Evolutionary conservation across 371 early-diverging fungal species (phyloP).

Genomic region (Blakeslea trispora): DNA sequence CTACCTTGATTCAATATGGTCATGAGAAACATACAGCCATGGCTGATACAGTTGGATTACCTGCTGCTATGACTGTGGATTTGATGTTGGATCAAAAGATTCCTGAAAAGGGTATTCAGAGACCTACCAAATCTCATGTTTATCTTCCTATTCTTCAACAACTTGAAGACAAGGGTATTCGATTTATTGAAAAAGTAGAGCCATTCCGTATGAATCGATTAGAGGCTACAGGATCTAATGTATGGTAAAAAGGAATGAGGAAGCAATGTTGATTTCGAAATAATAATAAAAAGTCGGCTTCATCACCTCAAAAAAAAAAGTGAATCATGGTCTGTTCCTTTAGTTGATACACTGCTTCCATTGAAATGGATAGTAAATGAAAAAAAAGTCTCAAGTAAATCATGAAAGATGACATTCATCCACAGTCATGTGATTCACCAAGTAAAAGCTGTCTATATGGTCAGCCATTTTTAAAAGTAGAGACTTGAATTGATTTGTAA

Average conservation of each 20-base stretch:
- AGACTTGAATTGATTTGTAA: too few relatives aligned
- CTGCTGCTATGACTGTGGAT: slow-evolving; percentile 87
- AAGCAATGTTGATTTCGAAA: too few relatives aligned
- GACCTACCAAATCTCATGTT: slow-evolving; percentile 76
- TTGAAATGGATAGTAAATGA: too few relatives aligned
- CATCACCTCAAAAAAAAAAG: too few relatives aligned
- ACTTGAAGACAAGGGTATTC: slow-evolving; percentile 72
- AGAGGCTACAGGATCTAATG: slow-evolving; percentile 33
- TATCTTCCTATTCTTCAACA: slow-evolving; percentile 75
- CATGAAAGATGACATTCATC: too few relatives aligned
- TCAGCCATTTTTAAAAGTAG: too few relatives aligned
- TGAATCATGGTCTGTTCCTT: too few relatives aligned
- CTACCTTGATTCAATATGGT: slow-evolving; percentile 80
- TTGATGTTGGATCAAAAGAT: slow-evolving; percentile 72
- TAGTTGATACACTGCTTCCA: too few relatives aligned
- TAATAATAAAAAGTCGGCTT: too few relatives aligned
- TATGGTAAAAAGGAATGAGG: slow-evolving; percentile 11
- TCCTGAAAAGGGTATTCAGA: slow-evolving; percentile 70
- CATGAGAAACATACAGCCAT: slow-evolving; percentile 80
- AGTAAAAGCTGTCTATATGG: too few relatives aligned
- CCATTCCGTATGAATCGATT: slow-evolving; percentile 19
- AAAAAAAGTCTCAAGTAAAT: too few relatives aligned
- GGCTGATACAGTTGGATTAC: slow-evolving; percentile 90
- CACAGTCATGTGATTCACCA: too few relatives aligned
- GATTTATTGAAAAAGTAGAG: slow-evolving; percentile 63